Conservation (phyloP, 176 grass and related monocot genomes). For the Eragrostis curvula region DNA sequence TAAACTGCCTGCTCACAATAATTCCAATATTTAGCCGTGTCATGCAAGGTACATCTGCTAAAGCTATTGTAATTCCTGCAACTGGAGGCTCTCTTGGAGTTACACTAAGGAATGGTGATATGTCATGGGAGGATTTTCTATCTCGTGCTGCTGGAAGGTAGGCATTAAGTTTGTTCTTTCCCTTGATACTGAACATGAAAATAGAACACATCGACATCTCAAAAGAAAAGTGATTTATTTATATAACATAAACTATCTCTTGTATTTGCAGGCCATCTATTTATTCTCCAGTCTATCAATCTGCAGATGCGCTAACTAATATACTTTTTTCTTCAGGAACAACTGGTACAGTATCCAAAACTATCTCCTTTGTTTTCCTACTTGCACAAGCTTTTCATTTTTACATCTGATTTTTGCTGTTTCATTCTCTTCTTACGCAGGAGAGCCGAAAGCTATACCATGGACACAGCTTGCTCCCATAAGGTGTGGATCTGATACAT, state of each 20-base stretch:
- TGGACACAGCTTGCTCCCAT: constrained; percentile 90
- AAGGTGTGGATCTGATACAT: constrained; percentile 73
- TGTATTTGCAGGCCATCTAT: constrained; percentile 53
- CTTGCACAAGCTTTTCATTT: neutral
- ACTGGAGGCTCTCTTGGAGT: constrained; percentile 59
- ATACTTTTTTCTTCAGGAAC: constrained; percentile 99
- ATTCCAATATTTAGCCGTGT: constrained; percentile 66
- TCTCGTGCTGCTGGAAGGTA: constrained; percentile 59
- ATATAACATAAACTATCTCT: constrained; percentile 16
- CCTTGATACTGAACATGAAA: constrained; percentile 3
- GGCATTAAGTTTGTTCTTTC: constrained; percentile 14
- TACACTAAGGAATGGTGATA: constrained; percentile 71
- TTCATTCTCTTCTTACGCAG: constrained; percentile 53
- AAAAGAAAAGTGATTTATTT: neutral
- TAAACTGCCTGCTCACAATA: constrained; percentile 10
- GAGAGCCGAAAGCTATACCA: constrained; percentile 96
- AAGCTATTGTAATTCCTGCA: constrained; percentile 80
- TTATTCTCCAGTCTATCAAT: constrained; percentile 75
- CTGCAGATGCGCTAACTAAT: constrained; percentile 66
- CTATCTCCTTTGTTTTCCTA: neutral
- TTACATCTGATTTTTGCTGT: neutral
- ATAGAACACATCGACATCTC: neutral
- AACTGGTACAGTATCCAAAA: constrained; percentile 62
- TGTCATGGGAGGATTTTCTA: constrained; percentile 89
- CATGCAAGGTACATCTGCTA: constrained; percentile 63